Evolutionary conservation across 1,284 basidiomycete genomes (phyloP), one percentile per base, ranked within the genome.

Genomic region (Coniferiporia sulphurascens): DNA sequence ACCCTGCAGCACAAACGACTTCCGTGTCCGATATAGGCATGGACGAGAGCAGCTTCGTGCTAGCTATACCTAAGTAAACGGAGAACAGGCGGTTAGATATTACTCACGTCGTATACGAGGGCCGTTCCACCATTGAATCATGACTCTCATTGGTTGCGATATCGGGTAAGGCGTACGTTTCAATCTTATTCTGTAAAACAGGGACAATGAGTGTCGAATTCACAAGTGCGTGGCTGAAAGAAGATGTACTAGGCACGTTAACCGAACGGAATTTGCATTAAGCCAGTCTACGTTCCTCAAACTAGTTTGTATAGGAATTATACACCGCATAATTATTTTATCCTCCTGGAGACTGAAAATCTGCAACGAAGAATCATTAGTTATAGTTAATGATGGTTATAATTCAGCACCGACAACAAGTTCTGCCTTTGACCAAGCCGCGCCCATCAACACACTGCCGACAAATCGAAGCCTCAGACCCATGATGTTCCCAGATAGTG

Each of bases 391-490:
- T 34, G 21, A 21, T 22, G 9, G 5, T 27, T 27, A 32, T 51
- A 27, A 34, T 21, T 22, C 12, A 12, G 27, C 48, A 48, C 60
- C 21, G 27, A 58, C 60, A 21, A 59, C 22, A 3, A 62, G 35
- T 36, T 62, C 60, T n/a, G 34, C 46, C 15, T 36, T 13, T 4
- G 60, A 62, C 60, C 60, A 62, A 1, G 52, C 52, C 15, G 52
- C 10, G 8, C 60, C 60, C n/a, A 55, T n/a, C 8, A 27, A 13
- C 10, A 12, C 21, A n/a, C 17, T 48, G 34, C 41, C 44, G 15
- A 58, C n/a, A 15, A 17, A 12, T 35, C 27, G 32, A 8, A 59
- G 43, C 22, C 45, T 44, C 17, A 58, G 27, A 21, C 56, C 48
- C 15, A 17, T 21, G 10, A 49, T 17, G 8, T 12, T 49, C 9